phyloP scores from a whole-genome alignment of 1,139 yeast genomes.

The Saccharomyces uvarum region DNA sequence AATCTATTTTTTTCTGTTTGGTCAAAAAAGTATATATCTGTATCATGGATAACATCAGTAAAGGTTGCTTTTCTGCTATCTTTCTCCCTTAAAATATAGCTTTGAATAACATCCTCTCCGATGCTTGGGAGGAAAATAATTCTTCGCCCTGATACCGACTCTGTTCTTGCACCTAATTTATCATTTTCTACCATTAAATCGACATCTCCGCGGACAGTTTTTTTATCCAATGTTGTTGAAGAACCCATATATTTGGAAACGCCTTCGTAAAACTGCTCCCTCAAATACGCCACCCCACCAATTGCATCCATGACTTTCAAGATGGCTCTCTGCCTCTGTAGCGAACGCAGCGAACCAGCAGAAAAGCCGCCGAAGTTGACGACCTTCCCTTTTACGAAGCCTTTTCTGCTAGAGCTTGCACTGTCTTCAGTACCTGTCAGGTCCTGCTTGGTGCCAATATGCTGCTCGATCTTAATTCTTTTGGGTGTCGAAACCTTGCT shows the following conservation, averaged over 20 bases:
- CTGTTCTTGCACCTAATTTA: slow-evolving; percentile 18
- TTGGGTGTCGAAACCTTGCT: not conserved
- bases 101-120: slow-evolving; percentile 14
- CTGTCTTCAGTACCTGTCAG: not conserved
- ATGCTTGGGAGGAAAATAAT: slow-evolving; percentile 23
- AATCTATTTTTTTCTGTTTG: slow-evolving; percentile 27
- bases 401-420: not conserved
- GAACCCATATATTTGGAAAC: slow-evolving; percentile 27
- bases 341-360: slow-evolving; percentile 28
- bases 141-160: slow-evolving; percentile 18
- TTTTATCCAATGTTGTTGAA: slow-evolving; percentile 28
- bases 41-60: slow-evolving; percentile 25
- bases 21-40: slow-evolving; percentile 32
- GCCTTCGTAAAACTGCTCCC: slow-evolving; percentile 28
- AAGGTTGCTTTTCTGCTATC: slow-evolving; percentile 22
- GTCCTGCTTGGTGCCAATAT: not conserved
- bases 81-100: slow-evolving; percentile 20
- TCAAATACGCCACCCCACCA: slow-evolving; percentile 27
- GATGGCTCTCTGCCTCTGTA: slow-evolving; percentile 30
- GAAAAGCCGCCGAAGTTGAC: slow-evolving; percentile 28
- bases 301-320: slow-evolving; percentile 21
- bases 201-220: slow-evolving; percentile 29
- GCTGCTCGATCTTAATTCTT: slow-evolving; percentile 2
- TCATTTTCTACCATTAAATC: slow-evolving; percentile 20
- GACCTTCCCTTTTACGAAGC: slow-evolving; percentile 1